Evolutionary conservation across 2,329 filamentous ascomycete genomes (phyloP), one percentile per base, ranked within the genome.

Genomic region (Ilyonectria robusta): DNA sequence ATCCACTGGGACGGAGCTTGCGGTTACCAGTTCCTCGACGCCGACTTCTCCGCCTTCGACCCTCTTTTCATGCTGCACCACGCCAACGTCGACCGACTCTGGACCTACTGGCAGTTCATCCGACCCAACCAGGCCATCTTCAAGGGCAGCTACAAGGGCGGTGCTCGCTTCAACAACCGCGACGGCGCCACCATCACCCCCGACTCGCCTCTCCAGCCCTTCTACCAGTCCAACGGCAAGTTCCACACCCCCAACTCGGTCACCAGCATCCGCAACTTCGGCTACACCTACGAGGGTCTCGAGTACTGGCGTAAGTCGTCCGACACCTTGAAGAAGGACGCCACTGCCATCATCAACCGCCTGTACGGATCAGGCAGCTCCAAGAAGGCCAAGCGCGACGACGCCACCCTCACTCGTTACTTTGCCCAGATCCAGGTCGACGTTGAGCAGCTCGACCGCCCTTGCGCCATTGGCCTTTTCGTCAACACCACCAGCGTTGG

Each of bases 1-100:
- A 75, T 85, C 44, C 83, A 85, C 71, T 81, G 79, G 76, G 80
- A 82, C 66, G 79, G 74, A 19, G 77, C 72, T 21, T 79, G 84
- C 58, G 81, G 78, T 15, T 78, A 78, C 9, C 78, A 84, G 65
- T 85, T 85, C 72, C 68, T 83, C 4, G 70, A 76, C 33, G 71
- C 82, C 13, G 76, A 77, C 26, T 81, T 81, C 63, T 78, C 83
- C 2, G 83, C 77, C 9, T 86, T 84, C 66, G 84, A 86, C 50
- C 81, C 83, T 10, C 70, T 86, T 19, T 86, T 86, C 69, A 83
- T 82, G 83, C 74, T 86, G 26, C 84, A 86, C 66, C 85, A 86
- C 79, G 78, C 84, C 74, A 89, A 92, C 72, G 84, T 92, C 60
- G 89, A 92, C 72, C 86, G 90, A 44, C 81, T 92, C 42, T 91